Conservation (phyloP, 108 stramenopile genomes). For the Cyclostephanos invisitatus region DNA sequence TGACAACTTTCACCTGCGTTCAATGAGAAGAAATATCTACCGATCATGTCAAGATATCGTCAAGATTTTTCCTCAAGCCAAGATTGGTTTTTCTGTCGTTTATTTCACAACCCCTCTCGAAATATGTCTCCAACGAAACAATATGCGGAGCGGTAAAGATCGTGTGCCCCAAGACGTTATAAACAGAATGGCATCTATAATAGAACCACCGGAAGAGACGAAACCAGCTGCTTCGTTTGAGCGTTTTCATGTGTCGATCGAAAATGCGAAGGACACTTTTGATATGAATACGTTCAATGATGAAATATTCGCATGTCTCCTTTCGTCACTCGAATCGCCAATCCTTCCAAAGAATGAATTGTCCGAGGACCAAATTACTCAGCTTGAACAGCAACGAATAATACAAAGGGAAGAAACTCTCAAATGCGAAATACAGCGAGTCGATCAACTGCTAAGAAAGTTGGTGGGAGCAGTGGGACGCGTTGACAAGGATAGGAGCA, state of each 20-base stretch:
- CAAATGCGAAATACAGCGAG: conserved; percentile 44
- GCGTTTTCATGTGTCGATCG: conserved; percentile 38
- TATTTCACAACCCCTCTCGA: conserved; percentile 57
- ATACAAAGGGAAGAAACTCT: conserved; percentile 41
- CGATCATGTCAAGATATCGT: conserved; percentile 45
- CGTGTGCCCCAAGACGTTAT: conserved; percentile 58
- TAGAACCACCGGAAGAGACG: conserved; percentile 65
- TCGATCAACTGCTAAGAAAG: conserved; percentile 55
- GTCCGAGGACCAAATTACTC: conserved; percentile 33
- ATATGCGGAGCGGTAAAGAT: conserved; percentile 38
- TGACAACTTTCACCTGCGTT: conserved; percentile 80
- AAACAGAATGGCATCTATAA: conserved; percentile 47
- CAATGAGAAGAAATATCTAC: conserved; percentile 81
- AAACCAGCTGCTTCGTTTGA: conserved; percentile 43
- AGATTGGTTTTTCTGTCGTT: conserved; percentile 57
- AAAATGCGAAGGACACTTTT: conserved; percentile 10
- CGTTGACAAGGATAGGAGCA: conserved; percentile 49
- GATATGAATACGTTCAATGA: background rate
- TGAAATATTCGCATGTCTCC: conserved; percentile 25
- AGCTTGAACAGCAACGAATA: conserved; percentile 19
- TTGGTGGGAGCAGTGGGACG: conserved; percentile 58
- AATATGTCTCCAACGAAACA: conserved; percentile 64
- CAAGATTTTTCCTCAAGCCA: conserved; percentile 28
- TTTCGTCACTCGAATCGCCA: conserved; percentile 34
- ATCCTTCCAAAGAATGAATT: conserved; percentile 35